Percentiles rank a stretch among this genome's conserved stretches.
phyloP scores from a whole-genome alignment of 768 basidiomycete genomes.

The Hygrocybe punicea region DNA sequence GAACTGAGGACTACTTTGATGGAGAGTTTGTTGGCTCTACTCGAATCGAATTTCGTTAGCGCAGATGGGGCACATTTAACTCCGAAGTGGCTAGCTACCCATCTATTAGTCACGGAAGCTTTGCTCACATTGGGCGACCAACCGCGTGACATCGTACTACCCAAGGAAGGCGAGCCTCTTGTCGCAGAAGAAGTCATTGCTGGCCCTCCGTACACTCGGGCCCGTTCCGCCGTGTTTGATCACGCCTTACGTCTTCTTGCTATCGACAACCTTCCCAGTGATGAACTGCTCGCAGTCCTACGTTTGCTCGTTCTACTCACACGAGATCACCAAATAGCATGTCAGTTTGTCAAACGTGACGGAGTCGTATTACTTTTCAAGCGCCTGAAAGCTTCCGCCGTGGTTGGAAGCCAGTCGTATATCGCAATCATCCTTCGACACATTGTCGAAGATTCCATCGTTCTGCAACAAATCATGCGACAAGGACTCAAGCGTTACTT shows the following conservation, averaged over 20 bases:
- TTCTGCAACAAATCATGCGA: constrained; percentile 69
- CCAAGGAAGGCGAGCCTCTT: constrained; percentile 68
- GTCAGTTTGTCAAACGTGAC: constrained; percentile 62
- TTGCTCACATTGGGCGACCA: constrained; percentile 75
- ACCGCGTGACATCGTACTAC: constrained; percentile 59
- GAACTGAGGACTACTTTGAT: constrained; percentile 57
- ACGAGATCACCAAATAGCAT: constrained; percentile 60
- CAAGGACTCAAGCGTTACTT: constrained; percentile 83
- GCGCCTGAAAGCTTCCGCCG: constrained; percentile 58
- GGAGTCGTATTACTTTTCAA: constrained; percentile 65
- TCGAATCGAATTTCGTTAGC: constrained; percentile 54
- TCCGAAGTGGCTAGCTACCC: constrained; percentile 86
- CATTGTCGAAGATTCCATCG: constrained; percentile 71
- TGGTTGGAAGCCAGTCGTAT: constrained; percentile 73
- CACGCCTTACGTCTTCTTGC: constrained; percentile 71
- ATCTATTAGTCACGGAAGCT: constrained; percentile 81
- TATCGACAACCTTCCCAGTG: constrained; percentile 61
- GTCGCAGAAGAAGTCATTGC: constrained; percentile 46
- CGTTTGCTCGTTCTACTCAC: constrained; percentile 85
- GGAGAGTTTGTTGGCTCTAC: constrained; percentile 63
- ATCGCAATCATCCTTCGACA: constrained; percentile 90
- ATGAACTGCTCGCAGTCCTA: constrained; percentile 78
- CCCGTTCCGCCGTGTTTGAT: constrained; percentile 67
- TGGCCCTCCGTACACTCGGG: constrained; percentile 61
- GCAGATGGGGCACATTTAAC: constrained; percentile 53